Conservation (phyloP, 2,329 filamentous ascomycete species). For the Arthrinium puccinioides region DNA sequence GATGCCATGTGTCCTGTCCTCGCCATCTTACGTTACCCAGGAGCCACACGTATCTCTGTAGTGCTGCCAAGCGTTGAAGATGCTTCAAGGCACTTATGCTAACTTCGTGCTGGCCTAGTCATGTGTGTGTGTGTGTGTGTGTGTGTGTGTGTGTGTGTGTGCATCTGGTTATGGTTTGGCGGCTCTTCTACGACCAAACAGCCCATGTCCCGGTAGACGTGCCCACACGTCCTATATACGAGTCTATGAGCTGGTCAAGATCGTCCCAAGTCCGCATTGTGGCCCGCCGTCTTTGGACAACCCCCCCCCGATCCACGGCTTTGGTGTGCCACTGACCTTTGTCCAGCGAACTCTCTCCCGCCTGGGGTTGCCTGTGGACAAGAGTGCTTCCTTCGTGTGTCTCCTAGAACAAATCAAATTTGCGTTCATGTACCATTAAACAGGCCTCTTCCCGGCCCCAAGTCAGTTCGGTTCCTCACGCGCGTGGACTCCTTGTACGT, state of each 20-base stretch:
- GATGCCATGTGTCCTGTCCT: no score
- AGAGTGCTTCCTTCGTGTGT: neutral
- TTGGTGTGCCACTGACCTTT: neutral
- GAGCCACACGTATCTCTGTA: no score
- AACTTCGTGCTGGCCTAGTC: no score
- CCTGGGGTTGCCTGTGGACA: neutral
- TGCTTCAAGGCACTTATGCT: no score
- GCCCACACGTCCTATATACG: conserved; percentile 2
- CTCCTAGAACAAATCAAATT: conserved; percentile 1
- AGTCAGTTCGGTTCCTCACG: no score
- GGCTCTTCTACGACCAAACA: conserved; percentile 2
- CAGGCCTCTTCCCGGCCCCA: neutral
- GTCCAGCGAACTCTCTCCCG: neutral
- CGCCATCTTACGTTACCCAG: no score
- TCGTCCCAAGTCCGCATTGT: conserved; percentile 3
- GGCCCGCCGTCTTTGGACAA: conserved; percentile 2
- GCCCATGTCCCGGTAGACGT: conserved; percentile 2
- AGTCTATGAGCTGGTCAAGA: neutral
- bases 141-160: neutral
- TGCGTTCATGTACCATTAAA: neutral
- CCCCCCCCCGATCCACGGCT: neutral
- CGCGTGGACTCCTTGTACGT: no score
- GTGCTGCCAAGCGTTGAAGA: no score
- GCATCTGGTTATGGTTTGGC: neutral
- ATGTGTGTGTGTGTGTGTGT: neutral